Conservation (phyloP, 208 protist genomes). For the Leptomonas seymouri region DNA sequence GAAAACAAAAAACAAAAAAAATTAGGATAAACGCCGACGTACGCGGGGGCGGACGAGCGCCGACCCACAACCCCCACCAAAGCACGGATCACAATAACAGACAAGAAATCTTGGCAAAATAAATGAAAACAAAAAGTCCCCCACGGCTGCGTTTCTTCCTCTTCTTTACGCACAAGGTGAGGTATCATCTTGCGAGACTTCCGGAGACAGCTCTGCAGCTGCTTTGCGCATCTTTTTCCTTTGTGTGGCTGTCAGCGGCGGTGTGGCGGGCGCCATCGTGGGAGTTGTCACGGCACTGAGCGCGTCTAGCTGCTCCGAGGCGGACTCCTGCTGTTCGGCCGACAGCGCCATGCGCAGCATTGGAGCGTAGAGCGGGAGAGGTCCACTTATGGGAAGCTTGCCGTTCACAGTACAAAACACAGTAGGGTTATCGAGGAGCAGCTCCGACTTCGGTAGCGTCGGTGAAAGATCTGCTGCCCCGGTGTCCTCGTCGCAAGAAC, state of each 20-base stretch:
- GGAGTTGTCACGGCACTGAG: slow-evolving; percentile 1
- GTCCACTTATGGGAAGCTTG: slow-evolving; percentile 23
- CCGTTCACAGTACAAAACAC: slow-evolving; percentile 38
- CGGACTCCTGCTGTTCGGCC: slow-evolving; percentile 23
- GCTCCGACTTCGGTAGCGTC: background rate
- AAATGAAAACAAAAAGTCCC: background rate
- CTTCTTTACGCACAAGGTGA: background rate
- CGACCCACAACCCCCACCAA: too few species aligned
- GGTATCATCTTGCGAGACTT: slow-evolving; percentile 13
- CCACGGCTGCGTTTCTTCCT: background rate
- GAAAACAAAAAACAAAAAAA: slow-evolving; percentile 18
- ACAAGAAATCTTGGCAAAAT: background rate
- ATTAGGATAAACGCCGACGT: too few species aligned
- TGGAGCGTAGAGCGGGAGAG: slow-evolving; percentile 45
- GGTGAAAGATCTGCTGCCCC: background rate
- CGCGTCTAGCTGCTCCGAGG: slow-evolving; percentile 8
- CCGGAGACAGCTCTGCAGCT: background rate
- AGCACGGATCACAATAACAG: background rate
- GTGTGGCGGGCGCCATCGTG: slow-evolving; percentile 5
- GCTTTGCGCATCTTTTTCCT: slow-evolving; percentile 30
- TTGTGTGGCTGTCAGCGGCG: slow-evolving; percentile 35
- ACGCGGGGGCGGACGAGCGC: too few species aligned
- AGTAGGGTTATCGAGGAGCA: slow-evolving; percentile 34
- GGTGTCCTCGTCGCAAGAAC: background rate
- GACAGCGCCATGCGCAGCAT: slow-evolving; percentile 24